These are phyloP conservation scores for Hygrophorus pudorinus DNA, from an alignment of 768 basidiomycete species.

Conservation along the genomic window DNA sequence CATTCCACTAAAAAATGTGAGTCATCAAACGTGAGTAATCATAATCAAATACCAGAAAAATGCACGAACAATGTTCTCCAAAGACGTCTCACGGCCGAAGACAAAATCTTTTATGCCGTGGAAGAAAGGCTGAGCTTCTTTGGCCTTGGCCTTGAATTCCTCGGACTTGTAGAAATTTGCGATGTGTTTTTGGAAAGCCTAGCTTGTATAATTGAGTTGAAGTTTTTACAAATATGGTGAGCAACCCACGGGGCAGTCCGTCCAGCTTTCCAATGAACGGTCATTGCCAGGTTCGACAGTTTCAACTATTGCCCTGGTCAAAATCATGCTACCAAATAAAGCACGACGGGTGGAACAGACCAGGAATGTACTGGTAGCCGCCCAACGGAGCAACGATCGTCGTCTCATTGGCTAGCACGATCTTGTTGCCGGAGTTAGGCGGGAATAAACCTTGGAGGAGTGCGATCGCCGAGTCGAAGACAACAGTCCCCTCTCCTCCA, in stretches of 20 bases:
- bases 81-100: conserved; percentile 52
- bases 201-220: neutral
- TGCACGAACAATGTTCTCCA: conserved; percentile 58
- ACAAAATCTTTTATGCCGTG: conserved; percentile 56
- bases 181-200: conserved; percentile 62
- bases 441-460: conserved; percentile 82
- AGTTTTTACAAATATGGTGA: neutral
- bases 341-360: conserved; percentile 20
- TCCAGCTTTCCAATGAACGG: conserved; percentile 77
- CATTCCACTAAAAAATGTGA: conserved; percentile 54
- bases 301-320: neutral
- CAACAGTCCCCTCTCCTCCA: conserved; percentile 76
- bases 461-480: conserved; percentile 80
- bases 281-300: conserved; percentile 23
- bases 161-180: conserved; percentile 48
- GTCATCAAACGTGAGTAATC: conserved; percentile 5
- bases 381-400: conserved; percentile 63
- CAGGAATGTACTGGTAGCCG: conserved; percentile 84
- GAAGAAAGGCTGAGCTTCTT: conserved; percentile 59
- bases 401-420: conserved; percentile 70
- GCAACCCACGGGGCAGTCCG: conserved; percentile 36
- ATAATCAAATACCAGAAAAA: neutral
- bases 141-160: conserved; percentile 52
- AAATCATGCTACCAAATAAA: neutral
- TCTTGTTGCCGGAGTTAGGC: conserved; percentile 62